Conservation (phyloP, 2,329 filamentous ascomycete genomes). For the Phyllosticta citribraziliensis region DNA sequence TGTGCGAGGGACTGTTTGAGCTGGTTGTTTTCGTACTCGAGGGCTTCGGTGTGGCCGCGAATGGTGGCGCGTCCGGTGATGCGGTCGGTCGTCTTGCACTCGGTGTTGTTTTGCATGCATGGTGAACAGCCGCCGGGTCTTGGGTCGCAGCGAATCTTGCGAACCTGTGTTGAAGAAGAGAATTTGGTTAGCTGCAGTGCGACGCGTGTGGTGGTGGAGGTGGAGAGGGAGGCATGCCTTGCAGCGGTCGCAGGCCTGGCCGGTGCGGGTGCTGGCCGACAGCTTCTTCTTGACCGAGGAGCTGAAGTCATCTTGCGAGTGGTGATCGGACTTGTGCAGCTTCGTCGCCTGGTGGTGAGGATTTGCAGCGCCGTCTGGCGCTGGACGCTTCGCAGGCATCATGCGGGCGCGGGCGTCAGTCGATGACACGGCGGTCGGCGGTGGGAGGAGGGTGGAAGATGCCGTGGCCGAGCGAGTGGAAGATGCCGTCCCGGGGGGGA, state of each 20-base stretch:
- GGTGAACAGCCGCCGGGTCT: conserved; percentile 72
- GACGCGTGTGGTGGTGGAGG: background rate
- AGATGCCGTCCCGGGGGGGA: conserved; percentile 9
- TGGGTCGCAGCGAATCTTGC: conserved; percentile 82
- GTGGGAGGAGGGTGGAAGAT: conserved; percentile 9
- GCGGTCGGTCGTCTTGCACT: conserved; percentile 78
- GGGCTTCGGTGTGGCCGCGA: conserved; percentile 65
- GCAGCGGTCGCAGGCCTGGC: conserved; percentile 82
- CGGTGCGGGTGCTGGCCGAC: conserved; percentile 52
- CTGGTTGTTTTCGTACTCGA: conserved; percentile 62
- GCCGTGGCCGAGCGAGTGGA: conserved; percentile 8
- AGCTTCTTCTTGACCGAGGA: conserved; percentile 41
- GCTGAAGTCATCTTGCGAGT: conserved; percentile 23
- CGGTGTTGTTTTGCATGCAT: conserved; percentile 64
- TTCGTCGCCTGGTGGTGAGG: conserved; percentile 13
- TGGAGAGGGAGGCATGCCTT: conserved; percentile 47
- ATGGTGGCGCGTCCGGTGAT: conserved; percentile 73
- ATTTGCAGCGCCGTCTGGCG: conserved; percentile 2
- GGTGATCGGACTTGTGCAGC: conserved; percentile 26
- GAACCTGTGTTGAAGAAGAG: conserved; percentile 43
- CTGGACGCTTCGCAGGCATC: conserved; percentile 11
- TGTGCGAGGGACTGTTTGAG: conserved; percentile 58
- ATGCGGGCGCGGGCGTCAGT: conserved; percentile 10
- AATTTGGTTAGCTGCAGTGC: background rate
- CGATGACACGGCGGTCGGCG: conserved; percentile 7